phyloP scores from a whole-genome alignment of 345 rosid species.

The Eucalyptus marginata region DNA sequence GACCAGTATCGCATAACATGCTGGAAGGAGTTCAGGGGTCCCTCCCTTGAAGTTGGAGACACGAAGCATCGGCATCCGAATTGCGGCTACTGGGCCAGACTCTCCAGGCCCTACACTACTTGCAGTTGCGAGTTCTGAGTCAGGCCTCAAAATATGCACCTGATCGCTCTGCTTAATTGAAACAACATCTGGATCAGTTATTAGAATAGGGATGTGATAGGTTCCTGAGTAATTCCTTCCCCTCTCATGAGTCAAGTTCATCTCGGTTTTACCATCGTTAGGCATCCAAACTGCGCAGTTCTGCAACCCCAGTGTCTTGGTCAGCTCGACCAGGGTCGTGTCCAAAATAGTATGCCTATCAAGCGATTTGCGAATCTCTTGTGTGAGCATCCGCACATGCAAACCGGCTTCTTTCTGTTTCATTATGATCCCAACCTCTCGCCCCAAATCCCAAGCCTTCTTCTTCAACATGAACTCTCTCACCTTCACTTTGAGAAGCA shows the following conservation, averaged over 20 bases:
- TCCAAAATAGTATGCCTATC: conserved; percentile 75
- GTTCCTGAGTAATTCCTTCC: conserved; percentile 22
- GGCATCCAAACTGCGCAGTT: conserved; percentile 99
- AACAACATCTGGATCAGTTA: conserved; percentile 56
- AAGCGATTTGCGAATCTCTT: conserved; percentile 84
- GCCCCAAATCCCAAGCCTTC: conserved; percentile 81
- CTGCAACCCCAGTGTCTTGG: conserved; percentile 74
- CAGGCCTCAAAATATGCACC: conserved; percentile 44
- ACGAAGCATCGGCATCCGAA: conserved; percentile 93
- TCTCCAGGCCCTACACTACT: conserved; percentile 44
- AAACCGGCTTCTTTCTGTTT: conserved; percentile 74
- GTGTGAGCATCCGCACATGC: conserved; percentile 95
- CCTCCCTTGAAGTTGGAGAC: conserved; percentile 84
- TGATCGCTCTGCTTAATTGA: conserved; percentile 44
- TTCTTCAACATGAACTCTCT: conserved; percentile 90
- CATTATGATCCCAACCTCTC: conserved; percentile 88
- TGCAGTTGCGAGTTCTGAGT: conserved; percentile 53
- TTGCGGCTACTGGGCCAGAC: conserved; percentile 76
- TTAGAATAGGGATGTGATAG: conserved; percentile 31
- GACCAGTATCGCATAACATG: conserved; percentile 74
- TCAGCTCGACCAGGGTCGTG: conserved; percentile 87
- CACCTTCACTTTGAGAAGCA: conserved; percentile 88
- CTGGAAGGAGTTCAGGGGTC: conserved; percentile 61
- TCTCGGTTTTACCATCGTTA: conserved; percentile 35
- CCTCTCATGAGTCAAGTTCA: conserved; percentile 70